phyloP scores from a whole-genome alignment of 2,329 filamentous ascomycete species.

The Pseudocercospora musae region DNA sequence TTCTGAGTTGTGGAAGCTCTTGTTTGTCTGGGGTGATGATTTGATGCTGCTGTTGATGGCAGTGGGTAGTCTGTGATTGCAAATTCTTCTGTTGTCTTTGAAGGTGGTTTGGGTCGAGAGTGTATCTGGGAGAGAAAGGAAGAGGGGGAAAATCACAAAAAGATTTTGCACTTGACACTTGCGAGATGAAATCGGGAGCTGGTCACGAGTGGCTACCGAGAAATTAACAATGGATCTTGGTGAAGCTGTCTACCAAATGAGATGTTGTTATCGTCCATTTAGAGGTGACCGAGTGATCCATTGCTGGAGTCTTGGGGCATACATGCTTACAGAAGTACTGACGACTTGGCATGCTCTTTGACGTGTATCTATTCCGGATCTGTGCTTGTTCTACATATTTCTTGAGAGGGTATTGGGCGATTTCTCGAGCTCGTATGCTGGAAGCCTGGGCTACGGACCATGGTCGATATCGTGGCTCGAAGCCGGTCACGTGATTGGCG shows the following conservation, averaged over 20 bases:
- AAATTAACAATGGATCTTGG: not conserved
- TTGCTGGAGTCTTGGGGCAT: not conserved
- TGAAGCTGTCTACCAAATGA: not conserved
- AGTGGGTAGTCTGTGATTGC: not conserved
- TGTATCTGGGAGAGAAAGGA: not conserved
- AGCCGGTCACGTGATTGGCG: not conserved
- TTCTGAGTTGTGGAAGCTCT: not conserved
- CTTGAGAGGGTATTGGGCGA: not conserved
- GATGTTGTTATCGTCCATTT: not conserved
- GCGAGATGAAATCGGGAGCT: not conserved
- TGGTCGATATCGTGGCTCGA: not conserved
- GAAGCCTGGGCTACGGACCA: not conserved
- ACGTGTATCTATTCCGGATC: not conserved
- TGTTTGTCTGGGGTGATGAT: not conserved
- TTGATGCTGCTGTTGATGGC: not conserved
- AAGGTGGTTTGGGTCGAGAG: not conserved
- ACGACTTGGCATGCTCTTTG: not conserved
- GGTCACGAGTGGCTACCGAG: not conserved
- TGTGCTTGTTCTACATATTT: not conserved
- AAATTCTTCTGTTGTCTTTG: not conserved
- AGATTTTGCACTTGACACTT: not conserved
- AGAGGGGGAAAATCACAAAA: not conserved
- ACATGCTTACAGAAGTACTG: not conserved
- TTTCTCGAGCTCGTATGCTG: not conserved
- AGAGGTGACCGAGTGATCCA: not conserved